These are phyloP conservation scores for Leccinum olivaceopallidum DNA, from an alignment of 768 basidiomycete species.

Conservation along the genomic window DNA sequence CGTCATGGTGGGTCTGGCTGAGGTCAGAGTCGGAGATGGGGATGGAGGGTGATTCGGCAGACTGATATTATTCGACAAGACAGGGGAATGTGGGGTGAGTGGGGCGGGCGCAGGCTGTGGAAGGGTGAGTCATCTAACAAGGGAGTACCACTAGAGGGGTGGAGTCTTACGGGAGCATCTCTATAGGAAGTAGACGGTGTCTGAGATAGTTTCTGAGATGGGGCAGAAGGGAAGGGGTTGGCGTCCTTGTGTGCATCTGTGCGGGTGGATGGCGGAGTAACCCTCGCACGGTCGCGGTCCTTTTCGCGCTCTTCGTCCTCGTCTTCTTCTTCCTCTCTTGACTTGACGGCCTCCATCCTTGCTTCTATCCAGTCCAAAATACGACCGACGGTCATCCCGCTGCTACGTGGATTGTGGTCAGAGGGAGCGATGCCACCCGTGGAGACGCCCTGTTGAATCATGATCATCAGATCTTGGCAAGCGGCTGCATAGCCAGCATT, in stretches of 20 bases:
- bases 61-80: constrained; percentile 20
- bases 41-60: constrained; percentile 20
- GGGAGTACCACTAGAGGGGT: neutral
- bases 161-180: constrained; percentile 34
- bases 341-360: constrained; percentile 70
- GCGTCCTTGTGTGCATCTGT: constrained; percentile 22
- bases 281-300: constrained; percentile 44
- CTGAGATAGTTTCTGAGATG: constrained; percentile 22
- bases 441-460: constrained; percentile 84
- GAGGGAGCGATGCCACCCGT: constrained; percentile 46
- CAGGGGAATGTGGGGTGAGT: constrained; percentile 36
- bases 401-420: constrained; percentile 45
- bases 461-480: constrained; percentile 76
- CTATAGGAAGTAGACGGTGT: constrained; percentile 16
- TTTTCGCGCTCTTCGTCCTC: constrained; percentile 75
- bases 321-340: constrained; percentile 78
- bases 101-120: constrained; percentile 23
- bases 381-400: constrained; percentile 72
- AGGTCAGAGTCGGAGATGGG: constrained; percentile 31
- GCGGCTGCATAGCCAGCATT: constrained; percentile 79
- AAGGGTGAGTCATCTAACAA: constrained; percentile 8
- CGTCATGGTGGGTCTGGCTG: constrained; percentile 16
- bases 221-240: constrained; percentile 17
- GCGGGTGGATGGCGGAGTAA: constrained; percentile 23
- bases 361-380: constrained; percentile 89